Evolutionary conservation across 495 filamentous ascomycete genomes (phyloP).

Genomic region (Trichoderma virens): DNA sequence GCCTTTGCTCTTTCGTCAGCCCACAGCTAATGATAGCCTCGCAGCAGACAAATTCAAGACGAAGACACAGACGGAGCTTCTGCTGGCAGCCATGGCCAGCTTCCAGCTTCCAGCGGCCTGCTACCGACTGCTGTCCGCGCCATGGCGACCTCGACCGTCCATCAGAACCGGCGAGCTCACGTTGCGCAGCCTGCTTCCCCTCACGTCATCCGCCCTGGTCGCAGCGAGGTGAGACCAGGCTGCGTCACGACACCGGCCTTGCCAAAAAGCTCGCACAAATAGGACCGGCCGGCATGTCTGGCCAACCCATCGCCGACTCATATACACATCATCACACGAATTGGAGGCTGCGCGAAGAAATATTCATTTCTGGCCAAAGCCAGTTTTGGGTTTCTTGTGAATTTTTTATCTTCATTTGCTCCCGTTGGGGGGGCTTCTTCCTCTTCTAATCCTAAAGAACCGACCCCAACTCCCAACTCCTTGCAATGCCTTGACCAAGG

Average conservation of each 20-base stretch:
- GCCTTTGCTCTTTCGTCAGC: too few relatives aligned
- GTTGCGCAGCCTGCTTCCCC: not conserved
- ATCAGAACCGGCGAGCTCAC: not conserved
- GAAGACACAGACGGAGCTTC: not conserved
- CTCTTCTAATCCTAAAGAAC: conserved; percentile 8
- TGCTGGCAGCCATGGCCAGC: too few relatives aligned
- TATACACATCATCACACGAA: not conserved
- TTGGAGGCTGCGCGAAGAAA: not conserved
- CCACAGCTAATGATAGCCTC: not conserved
- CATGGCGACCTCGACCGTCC: not conserved
- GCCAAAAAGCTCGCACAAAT: not conserved
- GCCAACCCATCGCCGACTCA: not conserved
- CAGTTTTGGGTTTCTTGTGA: not conserved
- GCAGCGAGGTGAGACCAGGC: conserved; percentile 3
- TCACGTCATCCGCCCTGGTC: conserved; percentile 2
- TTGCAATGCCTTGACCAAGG: conserved; percentile 8
- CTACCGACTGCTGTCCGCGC: too few relatives aligned
- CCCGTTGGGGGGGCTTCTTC: conserved; percentile 1
- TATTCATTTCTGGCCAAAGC: not conserved
- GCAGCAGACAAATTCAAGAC: not conserved
- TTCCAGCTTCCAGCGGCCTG: not conserved
- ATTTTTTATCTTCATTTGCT: conserved; percentile 1
- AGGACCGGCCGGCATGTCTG: not conserved
- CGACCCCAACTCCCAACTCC: conserved; percentile 9
- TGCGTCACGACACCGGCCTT: conserved; percentile 2